Conservation (phyloP, 345 rosid species). For the Acer negundo region DNA sequence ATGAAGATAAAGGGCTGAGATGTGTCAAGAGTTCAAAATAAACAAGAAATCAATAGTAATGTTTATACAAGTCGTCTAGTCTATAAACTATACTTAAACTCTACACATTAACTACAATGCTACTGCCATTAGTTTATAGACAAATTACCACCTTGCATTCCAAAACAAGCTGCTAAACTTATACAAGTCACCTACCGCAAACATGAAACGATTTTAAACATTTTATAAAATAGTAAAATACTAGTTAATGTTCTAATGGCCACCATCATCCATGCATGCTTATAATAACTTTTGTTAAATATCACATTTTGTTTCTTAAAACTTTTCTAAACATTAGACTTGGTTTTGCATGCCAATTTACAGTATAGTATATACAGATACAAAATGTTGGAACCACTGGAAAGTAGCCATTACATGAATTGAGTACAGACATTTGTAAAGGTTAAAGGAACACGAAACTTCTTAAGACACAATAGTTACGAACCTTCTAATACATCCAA, state of each 20-base stretch:
- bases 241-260: background rate
- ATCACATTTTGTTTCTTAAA: background rate
- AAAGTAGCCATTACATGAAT: background rate
- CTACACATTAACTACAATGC: background rate
- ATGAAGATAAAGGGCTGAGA: background rate
- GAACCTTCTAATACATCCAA: background rate
- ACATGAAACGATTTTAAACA: background rate
- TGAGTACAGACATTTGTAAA: background rate
- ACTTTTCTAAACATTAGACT: background rate
- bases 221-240: background rate
- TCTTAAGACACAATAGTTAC: background rate
- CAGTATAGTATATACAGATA: background rate
- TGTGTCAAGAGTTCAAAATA: background rate
- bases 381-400: too few species aligned
- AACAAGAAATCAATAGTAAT: background rate
- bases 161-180: background rate
- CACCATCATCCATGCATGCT: slow-evolving; percentile 2
- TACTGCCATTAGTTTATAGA: background rate
- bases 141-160: background rate
- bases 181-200: background rate
- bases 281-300: background rate
- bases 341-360: background rate
- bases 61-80: background rate
- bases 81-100: background rate
- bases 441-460: background rate